phyloP scores from a whole-genome alignment of 2,329 filamentous ascomycete species.

The Pezicula neosporulosa region DNA sequence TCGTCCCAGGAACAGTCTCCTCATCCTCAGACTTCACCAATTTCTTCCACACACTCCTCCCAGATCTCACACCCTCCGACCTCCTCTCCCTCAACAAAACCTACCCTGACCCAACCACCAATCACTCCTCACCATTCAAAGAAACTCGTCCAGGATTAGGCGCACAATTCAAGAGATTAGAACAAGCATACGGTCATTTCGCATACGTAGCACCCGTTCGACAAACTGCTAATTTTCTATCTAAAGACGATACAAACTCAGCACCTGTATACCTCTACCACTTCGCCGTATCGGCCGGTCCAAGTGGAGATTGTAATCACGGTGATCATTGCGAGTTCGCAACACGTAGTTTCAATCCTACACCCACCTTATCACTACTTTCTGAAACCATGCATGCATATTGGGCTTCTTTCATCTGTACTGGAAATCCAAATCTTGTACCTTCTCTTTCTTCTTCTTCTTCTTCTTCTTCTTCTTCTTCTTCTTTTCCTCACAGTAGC shows the following conservation, averaged over 20 bases:
- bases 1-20: conserved; percentile 50
- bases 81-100: conserved; percentile 51
- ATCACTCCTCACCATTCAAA: conserved; percentile 36
- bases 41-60: conserved; percentile 62
- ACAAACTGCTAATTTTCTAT: conserved; percentile 48
- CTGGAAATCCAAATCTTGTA: conserved; percentile 26
- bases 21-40: conserved; percentile 48
- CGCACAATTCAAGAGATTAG: conserved; percentile 52
- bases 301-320: conserved; percentile 35
- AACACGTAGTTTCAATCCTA: conserved; percentile 31
- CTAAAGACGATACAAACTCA: conserved; percentile 8
- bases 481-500: too few relatives aligned
- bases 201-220: conserved; percentile 63
- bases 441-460: background rate
- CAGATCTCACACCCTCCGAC: conserved; percentile 48
- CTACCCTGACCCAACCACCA: conserved; percentile 56
- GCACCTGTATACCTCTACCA: conserved; percentile 53
- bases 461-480: background rate
- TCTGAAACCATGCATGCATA: conserved; percentile 27
- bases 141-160: conserved; percentile 38
- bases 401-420: conserved; percentile 27
- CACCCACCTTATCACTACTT: conserved; percentile 13
- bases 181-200: conserved; percentile 60
- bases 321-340: conserved; percentile 41
- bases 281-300: conserved; percentile 44